A percentile compares a stretch with the other conserved stretches of the same genome.
These are phyloP conservation scores for Quercus aquifolioides DNA, from an alignment of 306 rosid genomes.

Conservation along the genomic window DNA sequence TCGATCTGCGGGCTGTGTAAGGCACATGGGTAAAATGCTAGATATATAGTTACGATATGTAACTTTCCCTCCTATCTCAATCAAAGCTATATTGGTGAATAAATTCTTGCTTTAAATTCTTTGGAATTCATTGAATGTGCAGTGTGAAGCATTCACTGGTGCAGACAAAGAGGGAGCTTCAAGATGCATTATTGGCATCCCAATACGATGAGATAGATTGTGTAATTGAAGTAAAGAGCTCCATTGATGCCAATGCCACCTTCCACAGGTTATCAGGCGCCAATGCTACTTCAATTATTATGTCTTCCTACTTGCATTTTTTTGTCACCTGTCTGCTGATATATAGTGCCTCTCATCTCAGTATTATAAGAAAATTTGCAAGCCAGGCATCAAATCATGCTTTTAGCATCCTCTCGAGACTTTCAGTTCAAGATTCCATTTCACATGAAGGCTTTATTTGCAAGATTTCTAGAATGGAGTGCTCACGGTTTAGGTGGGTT, in stretches of 20 bases:
- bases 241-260: conserved; percentile 69
- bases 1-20: conserved; percentile 57
- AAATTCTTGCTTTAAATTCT: conserved; percentile 24
- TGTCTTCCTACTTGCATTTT: conserved; percentile 7
- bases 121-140: conserved; percentile 31
- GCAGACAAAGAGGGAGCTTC: conserved; percentile 69
- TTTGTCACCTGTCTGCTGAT: conserved; percentile 30
- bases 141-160: conserved; percentile 73
- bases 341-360: conserved; percentile 30
- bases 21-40: conserved; percentile 76
- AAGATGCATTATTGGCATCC: conserved; percentile 55
- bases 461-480: conserved; percentile 57
- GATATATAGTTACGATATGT: conserved; percentile 4
- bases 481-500: conserved; percentile 64
- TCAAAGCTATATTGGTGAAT: conserved; percentile 1
- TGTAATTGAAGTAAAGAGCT: conserved; percentile 79
- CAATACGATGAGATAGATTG: conserved; percentile 55
- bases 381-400: conserved; percentile 57
- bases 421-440: conserved; percentile 30
- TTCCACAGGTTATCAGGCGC: conserved; percentile 72
- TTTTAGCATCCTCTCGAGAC: conserved; percentile 33
- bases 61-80: conserved; percentile 4
- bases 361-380: conserved; percentile 54
- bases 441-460: conserved; percentile 30
- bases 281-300: conserved; percentile 20